Evolutionary conservation across 2,329 filamentous ascomycete genomes (phyloP).

Genomic region (Bipolaris cookei): DNA sequence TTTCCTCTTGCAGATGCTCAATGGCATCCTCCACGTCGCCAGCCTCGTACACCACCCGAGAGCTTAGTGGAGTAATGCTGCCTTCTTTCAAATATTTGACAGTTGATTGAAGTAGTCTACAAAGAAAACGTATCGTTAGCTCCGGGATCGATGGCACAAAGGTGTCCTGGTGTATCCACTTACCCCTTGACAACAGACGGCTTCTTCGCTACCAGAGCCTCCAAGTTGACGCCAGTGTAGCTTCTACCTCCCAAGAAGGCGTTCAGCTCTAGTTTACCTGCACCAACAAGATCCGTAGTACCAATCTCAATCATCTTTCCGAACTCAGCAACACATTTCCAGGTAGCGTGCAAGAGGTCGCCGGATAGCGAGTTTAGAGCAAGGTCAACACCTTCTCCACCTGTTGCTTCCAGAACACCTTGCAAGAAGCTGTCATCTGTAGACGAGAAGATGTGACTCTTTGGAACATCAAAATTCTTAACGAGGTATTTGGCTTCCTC

Average conservation of each 20-base stretch:
- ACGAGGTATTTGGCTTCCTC: conserved; percentile 27
- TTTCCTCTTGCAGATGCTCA: background rate
- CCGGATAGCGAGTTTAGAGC: conserved; percentile 40
- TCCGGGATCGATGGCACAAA: background rate
- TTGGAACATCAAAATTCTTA: conserved; percentile 26
- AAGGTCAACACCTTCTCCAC: conserved; percentile 43
- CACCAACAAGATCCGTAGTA: conserved; percentile 17
- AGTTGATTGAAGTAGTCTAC: background rate
- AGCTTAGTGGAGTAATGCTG: background rate
- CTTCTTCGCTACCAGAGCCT: background rate
- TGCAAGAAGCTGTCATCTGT: conserved; percentile 16
- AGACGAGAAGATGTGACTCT: conserved; percentile 43
- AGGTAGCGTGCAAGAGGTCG: conserved; percentile 41
- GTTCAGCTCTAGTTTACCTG: conserved; percentile 19
- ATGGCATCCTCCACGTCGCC: background rate
- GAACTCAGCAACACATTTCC: conserved; percentile 49
- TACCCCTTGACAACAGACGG: background rate
- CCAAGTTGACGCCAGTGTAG: conserved; percentile 1
- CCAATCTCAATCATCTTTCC: conserved; percentile 34
- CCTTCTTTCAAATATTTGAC: background rate
- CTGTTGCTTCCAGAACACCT: conserved; percentile 6
- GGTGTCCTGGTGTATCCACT: no score
- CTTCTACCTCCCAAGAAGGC: conserved; percentile 12
- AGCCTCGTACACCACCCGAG: background rate
- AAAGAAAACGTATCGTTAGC: background rate